A percentile compares a stretch with the other conserved stretches of the same genome.
phyloP scores from a whole-genome alignment of 768 basidiomycete genomes.

The Multifurca ochricompacta region DNA sequence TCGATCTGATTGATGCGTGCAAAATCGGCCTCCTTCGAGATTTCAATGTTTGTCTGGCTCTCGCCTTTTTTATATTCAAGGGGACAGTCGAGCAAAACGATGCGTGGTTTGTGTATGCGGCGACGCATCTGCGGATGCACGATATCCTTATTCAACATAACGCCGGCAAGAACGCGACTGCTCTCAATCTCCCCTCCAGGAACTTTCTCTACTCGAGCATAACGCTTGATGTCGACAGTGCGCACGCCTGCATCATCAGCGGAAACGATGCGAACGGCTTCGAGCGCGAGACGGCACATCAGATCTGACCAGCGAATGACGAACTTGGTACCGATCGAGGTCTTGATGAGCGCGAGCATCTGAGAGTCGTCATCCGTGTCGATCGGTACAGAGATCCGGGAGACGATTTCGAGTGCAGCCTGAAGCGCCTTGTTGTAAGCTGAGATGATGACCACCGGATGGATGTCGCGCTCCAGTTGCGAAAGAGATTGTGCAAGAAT shows the following conservation, averaged over 20 bases:
- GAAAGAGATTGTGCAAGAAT: conserved; percentile 92
- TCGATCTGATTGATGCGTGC: conserved; percentile 86
- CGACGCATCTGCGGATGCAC: conserved; percentile 96
- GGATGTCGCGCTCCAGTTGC: conserved; percentile 92
- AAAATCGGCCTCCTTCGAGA: conserved; percentile 92
- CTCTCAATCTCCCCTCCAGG: conserved; percentile 98
- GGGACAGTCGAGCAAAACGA: conserved; percentile 88
- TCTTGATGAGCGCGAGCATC: conserved; percentile 97
- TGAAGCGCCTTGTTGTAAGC: conserved; percentile 96
- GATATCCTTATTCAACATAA: conserved; percentile 99
- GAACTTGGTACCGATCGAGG: conserved; percentile 97
- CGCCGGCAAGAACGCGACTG: conserved; percentile 75
- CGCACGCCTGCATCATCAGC: conserved; percentile 67
- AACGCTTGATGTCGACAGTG: conserved; percentile 96
- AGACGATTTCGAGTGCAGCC: conserved; percentile 83
- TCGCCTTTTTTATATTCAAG: conserved; percentile 99
- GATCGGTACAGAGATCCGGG: conserved; percentile 84
- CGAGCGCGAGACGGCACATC: conserved; percentile 91
- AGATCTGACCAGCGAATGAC: conserved; percentile 94
- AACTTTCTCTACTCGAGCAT: conserved; percentile 94
- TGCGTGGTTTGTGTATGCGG: conserved; percentile 81
- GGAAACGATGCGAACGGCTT: conserved; percentile 87
- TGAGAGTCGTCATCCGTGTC: conserved; percentile 76
- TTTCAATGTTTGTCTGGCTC: conserved; percentile 97
- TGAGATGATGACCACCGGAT: conserved; percentile 97